These are phyloP conservation scores for Colletotrichum cuscutae DNA, from an alignment of 2,329 filamentous ascomycete species.

Conservation along the genomic window DNA sequence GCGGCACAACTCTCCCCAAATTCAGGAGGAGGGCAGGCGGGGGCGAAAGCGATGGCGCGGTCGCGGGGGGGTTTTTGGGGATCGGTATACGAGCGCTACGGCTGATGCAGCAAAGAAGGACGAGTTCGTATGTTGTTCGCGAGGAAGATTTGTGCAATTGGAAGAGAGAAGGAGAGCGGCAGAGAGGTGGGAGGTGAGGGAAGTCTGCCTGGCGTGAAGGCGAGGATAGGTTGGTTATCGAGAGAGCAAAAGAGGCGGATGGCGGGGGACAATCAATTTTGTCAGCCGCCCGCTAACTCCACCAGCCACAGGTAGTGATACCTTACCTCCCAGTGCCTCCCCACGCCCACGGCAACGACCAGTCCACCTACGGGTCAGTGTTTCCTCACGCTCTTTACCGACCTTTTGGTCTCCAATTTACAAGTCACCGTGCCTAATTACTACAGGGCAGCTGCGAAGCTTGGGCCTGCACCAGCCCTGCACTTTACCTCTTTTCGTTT, in stretches of 20 bases:
- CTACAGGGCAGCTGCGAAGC: slow-evolving; percentile 4
- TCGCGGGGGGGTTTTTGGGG: background rate
- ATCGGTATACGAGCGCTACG: slow-evolving; percentile 1
- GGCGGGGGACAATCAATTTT: slow-evolving; percentile 38
- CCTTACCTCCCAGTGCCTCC: background rate
- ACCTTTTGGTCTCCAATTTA: background rate
- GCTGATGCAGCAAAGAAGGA: background rate
- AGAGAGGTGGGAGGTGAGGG: slow-evolving; percentile 18
- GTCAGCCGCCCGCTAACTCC: slow-evolving; percentile 37
- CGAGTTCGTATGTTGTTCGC: background rate
- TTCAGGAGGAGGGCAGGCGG: slow-evolving; percentile 37
- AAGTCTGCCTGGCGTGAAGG: slow-evolving; percentile 32
- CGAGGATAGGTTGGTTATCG: slow-evolving; percentile 32
- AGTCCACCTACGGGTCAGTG: background rate
- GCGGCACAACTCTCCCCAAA: slow-evolving; percentile 21
- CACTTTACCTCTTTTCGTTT: background rate
- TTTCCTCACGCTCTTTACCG: background rate
- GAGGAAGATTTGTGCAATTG: slow-evolving; percentile 17
- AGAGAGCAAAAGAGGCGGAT: slow-evolving; percentile 35
- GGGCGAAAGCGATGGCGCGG: slow-evolving; percentile 37
- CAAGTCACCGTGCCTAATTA: background rate
- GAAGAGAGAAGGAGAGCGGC: slow-evolving; percentile 7
- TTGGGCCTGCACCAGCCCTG: background rate
- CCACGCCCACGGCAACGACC: background rate
- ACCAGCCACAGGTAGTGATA: slow-evolving; percentile 36